phyloP scores from a whole-genome alignment of 495 filamentous ascomycete species.

The Talaromyces adpressus region DNA sequence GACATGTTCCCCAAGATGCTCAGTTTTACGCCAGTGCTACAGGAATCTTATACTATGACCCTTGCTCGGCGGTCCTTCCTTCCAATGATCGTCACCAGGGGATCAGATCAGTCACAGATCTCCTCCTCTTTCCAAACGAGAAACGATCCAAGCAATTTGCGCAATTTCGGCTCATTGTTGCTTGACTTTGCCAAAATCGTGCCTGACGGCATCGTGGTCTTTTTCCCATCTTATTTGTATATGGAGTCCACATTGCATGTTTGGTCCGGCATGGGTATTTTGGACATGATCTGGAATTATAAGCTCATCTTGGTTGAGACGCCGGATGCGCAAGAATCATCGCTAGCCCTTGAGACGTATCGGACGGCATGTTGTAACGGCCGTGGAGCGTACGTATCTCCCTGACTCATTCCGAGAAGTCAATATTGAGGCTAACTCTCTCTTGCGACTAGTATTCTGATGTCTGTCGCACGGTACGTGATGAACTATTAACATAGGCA shows the following conservation, averaged over 20 bases:
- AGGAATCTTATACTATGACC: slow-evolving; percentile 97
- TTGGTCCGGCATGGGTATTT: slow-evolving; percentile 97
- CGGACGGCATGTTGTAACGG: slow-evolving; percentile 97
- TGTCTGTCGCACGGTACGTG: slow-evolving; percentile 8
- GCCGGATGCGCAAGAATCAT: slow-evolving; percentile 94
- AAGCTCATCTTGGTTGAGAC: slow-evolving; percentile 98
- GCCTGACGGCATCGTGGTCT: slow-evolving; percentile 95
- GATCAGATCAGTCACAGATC: slow-evolving; percentile 86
- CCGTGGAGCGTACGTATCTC: slow-evolving; percentile 78
- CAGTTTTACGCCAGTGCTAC: slow-evolving; percentile 80
- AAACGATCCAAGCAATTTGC: slow-evolving; percentile 87
- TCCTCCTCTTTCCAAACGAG: slow-evolving; percentile 89
- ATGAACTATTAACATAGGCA: not conserved
- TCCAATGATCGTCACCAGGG: slow-evolving; percentile 94
- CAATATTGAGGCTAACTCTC: not conserved
- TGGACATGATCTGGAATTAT: slow-evolving; percentile 98
- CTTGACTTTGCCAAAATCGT: slow-evolving; percentile 92
- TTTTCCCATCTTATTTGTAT: slow-evolving; percentile 98
- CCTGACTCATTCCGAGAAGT: not conserved
- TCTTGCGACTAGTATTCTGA: not conserved
- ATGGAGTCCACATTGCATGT: slow-evolving; percentile 99
- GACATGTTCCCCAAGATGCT: slow-evolving; percentile 99
- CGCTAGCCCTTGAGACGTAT: slow-evolving; percentile 91
- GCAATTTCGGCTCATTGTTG: slow-evolving; percentile 90
- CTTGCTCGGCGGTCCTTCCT: slow-evolving; percentile 91